Conservation (phyloP, 805 yeast genomes). For the Lachancea fermentati region DNA sequence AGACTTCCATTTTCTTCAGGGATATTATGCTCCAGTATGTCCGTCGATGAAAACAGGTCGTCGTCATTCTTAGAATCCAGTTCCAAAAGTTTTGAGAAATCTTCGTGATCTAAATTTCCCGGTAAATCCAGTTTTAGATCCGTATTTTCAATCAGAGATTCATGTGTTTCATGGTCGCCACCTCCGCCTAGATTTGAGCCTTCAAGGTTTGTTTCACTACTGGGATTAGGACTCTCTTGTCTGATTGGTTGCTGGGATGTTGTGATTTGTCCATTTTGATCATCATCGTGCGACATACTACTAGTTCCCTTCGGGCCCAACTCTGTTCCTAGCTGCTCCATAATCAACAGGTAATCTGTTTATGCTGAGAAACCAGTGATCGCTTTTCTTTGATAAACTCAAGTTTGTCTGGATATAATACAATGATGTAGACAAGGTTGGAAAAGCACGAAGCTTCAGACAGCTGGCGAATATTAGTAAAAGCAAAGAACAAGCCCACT, state of each 20-base stretch:
- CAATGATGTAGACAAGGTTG: neutral
- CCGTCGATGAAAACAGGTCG: conserved; percentile 20
- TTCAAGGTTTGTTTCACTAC: neutral
- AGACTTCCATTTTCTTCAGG: conserved; percentile 9
- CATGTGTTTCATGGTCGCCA: neutral
- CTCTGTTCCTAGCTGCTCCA: neutral
- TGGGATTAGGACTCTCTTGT: neutral
- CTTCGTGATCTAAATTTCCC: conserved; percentile 24
- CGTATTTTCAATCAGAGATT: conserved; percentile 6
- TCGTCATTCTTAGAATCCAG: conserved; percentile 31
- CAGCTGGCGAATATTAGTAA: too few species aligned
- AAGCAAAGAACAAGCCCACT: too few species aligned
- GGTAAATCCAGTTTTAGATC: conserved; percentile 22
- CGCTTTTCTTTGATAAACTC: neutral
- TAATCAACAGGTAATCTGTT: neutral
- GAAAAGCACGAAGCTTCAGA: too few species aligned
- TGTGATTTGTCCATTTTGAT: neutral
- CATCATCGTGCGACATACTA: neutral
- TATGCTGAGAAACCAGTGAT: neutral
- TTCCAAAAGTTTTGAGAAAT: conserved; percentile 29
- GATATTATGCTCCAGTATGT: conserved; percentile 17
- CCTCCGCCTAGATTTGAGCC: neutral
- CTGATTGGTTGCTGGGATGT: neutral
- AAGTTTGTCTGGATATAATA: neutral
- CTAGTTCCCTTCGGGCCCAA: neutral